Evolutionary conservation across 2,329 filamentous ascomycete genomes (phyloP).

Genomic region (Penicillium sp.): DNA sequence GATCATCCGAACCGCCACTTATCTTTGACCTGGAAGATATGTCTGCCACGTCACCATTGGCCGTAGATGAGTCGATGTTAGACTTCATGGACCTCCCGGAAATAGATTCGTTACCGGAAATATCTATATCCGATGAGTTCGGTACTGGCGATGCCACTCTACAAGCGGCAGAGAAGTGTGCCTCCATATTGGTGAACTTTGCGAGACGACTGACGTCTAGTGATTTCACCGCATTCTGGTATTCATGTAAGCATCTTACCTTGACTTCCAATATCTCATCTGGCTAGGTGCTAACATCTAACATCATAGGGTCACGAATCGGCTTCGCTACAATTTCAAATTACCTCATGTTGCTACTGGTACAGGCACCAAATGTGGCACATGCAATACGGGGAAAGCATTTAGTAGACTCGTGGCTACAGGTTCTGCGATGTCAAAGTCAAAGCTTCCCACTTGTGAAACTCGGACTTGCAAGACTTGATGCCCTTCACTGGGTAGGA

Average conservation of each 20-base stretch:
- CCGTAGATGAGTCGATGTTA: no score
- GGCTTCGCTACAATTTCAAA: slow-evolving; percentile 39
- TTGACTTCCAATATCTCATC: neutral
- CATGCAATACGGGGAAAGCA: slow-evolving; percentile 29
- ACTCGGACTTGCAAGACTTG: slow-evolving; percentile 32
- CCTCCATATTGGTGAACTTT: no score
- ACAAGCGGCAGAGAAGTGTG: no score
- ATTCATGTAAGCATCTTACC: slow-evolving; percentile 27
- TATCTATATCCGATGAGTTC: no score
- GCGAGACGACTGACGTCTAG: no score
- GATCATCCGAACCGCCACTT: no score
- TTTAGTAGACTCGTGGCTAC: slow-evolving; percentile 33
- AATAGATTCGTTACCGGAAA: no score
- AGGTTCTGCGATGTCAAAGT: slow-evolving; percentile 31
- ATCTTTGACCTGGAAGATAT: no score
- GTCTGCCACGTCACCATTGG: no score
- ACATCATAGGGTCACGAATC: slow-evolving; percentile 31
- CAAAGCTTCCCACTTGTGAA: slow-evolving; percentile 33
- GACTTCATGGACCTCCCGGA: no score
- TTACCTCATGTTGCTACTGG: slow-evolving; percentile 33
- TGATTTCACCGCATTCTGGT: no score
- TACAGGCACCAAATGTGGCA: slow-evolving; percentile 32
- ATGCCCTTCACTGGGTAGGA: slow-evolving; percentile 28
- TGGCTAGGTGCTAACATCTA: neutral
- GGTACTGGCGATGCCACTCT: no score